These are phyloP conservation scores for Dentipellis sp. DNA, from an alignment of 768 basidiomycete genomes.

Conservation along the genomic window DNA sequence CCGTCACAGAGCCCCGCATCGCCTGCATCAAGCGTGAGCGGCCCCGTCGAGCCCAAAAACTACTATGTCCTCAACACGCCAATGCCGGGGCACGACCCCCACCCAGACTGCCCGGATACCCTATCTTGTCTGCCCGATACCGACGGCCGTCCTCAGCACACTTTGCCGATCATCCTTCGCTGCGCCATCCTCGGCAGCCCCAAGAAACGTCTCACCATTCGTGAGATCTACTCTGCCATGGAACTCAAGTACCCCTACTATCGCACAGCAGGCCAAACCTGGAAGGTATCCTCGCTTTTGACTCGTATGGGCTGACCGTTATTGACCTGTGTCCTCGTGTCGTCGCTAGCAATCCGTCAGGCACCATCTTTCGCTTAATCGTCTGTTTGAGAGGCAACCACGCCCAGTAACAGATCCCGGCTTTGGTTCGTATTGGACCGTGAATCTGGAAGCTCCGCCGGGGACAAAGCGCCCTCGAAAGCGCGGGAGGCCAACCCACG, in stretches of 20 bases:
- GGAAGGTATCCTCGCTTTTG: constrained; percentile 50
- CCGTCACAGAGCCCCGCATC: constrained; percentile 6
- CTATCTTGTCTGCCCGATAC: constrained; percentile 74
- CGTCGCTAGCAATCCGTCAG: constrained; percentile 70
- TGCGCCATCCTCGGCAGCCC: constrained; percentile 77
- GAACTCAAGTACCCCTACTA: constrained; percentile 80
- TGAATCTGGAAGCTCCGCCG: constrained; percentile 77
- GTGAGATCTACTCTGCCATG: constrained; percentile 83
- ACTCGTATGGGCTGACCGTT: background rate
- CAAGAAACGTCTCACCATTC: constrained; percentile 67
- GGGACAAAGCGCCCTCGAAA: constrained; percentile 82
- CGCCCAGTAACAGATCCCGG: constrained; percentile 80
- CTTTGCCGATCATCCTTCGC: constrained; percentile 75
- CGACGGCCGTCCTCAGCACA: constrained; percentile 71
- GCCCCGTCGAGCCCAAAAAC: background rate
- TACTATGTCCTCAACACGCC: background rate
- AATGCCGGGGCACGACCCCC: constrained; percentile 42
- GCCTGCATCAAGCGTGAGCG: constrained; percentile 6
- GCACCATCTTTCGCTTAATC: constrained; percentile 76
- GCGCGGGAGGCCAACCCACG: constrained; percentile 54
- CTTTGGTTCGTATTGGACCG: constrained; percentile 85
- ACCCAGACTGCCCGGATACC: constrained; percentile 71
- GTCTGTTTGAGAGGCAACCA: constrained; percentile 74
- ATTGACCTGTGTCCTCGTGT: background rate
- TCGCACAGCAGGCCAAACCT: constrained; percentile 70